Conservation (phyloP, 2,329 filamentous ascomycete genomes). For the Scytalidium sp. region DNA sequence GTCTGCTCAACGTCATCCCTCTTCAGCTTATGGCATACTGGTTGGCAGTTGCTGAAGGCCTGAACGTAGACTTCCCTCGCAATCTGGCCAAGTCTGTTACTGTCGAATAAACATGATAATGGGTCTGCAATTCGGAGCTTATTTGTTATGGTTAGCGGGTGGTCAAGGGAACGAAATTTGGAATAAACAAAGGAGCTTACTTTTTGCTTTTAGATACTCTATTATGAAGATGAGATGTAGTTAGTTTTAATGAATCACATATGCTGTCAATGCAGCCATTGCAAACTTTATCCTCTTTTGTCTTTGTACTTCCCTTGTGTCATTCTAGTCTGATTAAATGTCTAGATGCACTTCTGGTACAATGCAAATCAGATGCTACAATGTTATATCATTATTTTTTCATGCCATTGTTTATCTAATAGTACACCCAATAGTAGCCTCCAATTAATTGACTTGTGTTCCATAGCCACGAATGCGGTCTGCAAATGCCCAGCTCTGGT, state of each 20-base stretch:
- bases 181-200: not conserved
- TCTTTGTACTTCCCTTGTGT: too few relatives aligned
- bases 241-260: not conserved
- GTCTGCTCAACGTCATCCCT: constrained; percentile 95
- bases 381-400: constrained; percentile 13
- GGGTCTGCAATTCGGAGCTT: not conserved
- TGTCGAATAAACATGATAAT: constrained; percentile 67
- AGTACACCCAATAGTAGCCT: constrained; percentile 17
- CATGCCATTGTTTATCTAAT: constrained; percentile 22
- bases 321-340: too few relatives aligned
- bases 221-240: not conserved
- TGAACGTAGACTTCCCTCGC: constrained; percentile 97
- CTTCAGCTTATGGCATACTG: constrained; percentile 98
- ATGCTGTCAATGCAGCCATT: too few relatives aligned
- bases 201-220: not conserved
- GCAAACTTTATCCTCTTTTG: too few relatives aligned
- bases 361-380: not conserved
- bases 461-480: constrained; percentile 94
- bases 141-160: not conserved
- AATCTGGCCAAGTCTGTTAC: constrained; percentile 99
- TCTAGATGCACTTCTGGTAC: too few relatives aligned
- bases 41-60: constrained; percentile 91
- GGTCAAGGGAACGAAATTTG: not conserved
- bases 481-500: constrained; percentile 97
- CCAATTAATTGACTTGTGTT: constrained; percentile 61